A percentile compares a stretch with the other conserved stretches of the same genome.
Conservation (phyloP, 2,329 filamentous ascomycete genomes). For the Plenodomus lindquistii region DNA sequence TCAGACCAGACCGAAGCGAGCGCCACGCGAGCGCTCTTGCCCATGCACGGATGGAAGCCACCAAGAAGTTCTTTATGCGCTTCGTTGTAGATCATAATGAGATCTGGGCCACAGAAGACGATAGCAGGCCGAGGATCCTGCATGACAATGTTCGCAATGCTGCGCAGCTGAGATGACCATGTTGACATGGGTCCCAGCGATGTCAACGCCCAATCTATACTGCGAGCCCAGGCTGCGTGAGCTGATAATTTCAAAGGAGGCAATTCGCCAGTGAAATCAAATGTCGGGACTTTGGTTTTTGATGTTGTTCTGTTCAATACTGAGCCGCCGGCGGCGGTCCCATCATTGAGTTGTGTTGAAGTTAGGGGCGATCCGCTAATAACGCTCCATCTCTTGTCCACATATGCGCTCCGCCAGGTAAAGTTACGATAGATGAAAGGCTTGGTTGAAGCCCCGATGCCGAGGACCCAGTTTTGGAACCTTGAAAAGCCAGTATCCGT, state of each 20-base stretch:
- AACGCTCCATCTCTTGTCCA: not conserved
- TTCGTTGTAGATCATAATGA: conserved; percentile 47
- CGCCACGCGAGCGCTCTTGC: conserved; percentile 65
- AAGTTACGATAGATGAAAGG: not conserved
- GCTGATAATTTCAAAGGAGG: conserved; percentile 5
- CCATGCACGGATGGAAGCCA: conserved; percentile 57
- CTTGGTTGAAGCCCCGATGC: not conserved
- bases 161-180: conserved; percentile 70
- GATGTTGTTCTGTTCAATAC: not conserved
- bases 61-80: conserved; percentile 37
- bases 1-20: conserved; percentile 65
- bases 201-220: conserved; percentile 71
- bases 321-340: not conserved
- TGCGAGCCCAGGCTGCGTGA: conserved; percentile 46
- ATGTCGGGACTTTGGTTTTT: conserved; percentile 1
- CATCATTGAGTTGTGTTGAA: conserved; percentile 6
- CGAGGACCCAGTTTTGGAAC: not conserved
- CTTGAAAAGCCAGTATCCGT: not conserved
- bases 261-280: conserved; percentile 12
- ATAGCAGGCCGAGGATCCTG: conserved; percentile 56
- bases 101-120: conserved; percentile 55
- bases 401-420: not conserved
- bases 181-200: conserved; percentile 70
- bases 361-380: not conserved
- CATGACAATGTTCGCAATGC: conserved; percentile 79